Base-by-base conservation (phyloP, 2,329 filamentous ascomycete species). In the Fusarium brachygibbosum region DNA sequence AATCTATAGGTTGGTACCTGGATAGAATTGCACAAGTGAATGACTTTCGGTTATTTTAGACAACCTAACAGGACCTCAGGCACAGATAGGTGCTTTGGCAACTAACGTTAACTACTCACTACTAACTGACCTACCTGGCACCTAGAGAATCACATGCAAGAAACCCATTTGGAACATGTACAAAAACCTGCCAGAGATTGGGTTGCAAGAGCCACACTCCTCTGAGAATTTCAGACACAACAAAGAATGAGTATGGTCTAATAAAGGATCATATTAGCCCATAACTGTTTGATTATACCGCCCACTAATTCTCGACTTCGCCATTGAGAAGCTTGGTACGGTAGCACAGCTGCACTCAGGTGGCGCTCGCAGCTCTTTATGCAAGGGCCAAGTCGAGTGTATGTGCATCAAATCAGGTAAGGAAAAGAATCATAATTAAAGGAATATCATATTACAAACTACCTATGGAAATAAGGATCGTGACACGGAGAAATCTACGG, bases 111-210 rank as follows among this genome's bases (percentile, higher is more conserved):
- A n/a, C n/a, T n/a, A n/a, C n/a, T n/a, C n/a, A n/a, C n/a, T n/a
- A n/a, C n/a, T n/a, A n/a, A n/a, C n/a, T n/a, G n/a, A n/a, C n/a
- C n/a, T n/a, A n/a, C n/a, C n/a, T n/a, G n/a, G n/a, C n/a, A n/a
- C n/a, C n/a, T n/a, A 31, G 37, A 42, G 41, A 67, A 58, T 64
- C 53, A 55, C 67, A 68, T 70, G 67, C 57, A 48, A 68, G 16
- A 45, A n/a, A n/a, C n/a, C n/a, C n/a, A n/a, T n/a, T n/a, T n/a
- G n/a, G n/a, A n/a, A n/a, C n/a, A n/a, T n/a, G n/a, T n/a, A n/a
- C n/a, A n/a, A n/a, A n/a, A n/a, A n/a, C n/a, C n/a, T n/a, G n/a
- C n/a, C n/a, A n/a, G n/a, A n/a, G n/a, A n/a, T n/a, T n/a, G n/a
- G n/a, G n/a, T n/a, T n/a, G n/a, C n/a, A n/a, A n/a, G n/a, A n/a